Conservation (phyloP, 441 rosid species). For the Gossypium gossypioides region DNA sequence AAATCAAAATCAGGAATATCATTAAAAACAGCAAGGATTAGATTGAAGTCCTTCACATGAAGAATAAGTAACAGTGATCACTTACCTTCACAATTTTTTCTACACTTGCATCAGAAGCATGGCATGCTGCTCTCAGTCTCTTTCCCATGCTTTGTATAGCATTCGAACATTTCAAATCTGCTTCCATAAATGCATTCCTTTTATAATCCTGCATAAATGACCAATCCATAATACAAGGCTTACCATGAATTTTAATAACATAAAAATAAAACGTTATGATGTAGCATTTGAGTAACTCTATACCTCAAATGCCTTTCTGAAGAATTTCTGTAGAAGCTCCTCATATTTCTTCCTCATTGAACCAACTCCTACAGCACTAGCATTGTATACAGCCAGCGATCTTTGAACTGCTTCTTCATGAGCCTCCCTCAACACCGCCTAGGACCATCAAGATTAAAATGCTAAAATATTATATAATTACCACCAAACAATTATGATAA, state of each 20-base stretch:
- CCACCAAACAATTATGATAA: slow-evolving; percentile 14
- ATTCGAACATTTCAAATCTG: slow-evolving; percentile 67
- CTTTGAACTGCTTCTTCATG: slow-evolving; percentile 82
- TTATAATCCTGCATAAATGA: slow-evolving; percentile 58
- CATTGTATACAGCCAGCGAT: slow-evolving; percentile 55
- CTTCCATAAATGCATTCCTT: slow-evolving; percentile 78
- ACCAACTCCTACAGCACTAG: slow-evolving; percentile 87
- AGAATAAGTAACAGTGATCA: background rate
- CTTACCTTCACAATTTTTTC: slow-evolving; percentile 78
- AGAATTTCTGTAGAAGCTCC: slow-evolving; percentile 72
- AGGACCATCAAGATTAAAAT: slow-evolving; percentile 25
- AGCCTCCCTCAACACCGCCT: slow-evolving; percentile 79
- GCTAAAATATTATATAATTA: background rate
- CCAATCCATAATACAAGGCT: background rate
- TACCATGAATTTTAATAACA: background rate
- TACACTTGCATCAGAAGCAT: slow-evolving; percentile 65
- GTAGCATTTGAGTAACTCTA: background rate
- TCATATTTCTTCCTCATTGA: slow-evolving; percentile 70
- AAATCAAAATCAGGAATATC: background rate
- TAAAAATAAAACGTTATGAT: background rate
- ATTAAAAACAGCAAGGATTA: background rate
- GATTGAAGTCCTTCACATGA: background rate
- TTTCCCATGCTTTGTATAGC: slow-evolving; percentile 79
- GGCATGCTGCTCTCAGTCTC: slow-evolving; percentile 89
- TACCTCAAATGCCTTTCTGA: slow-evolving; percentile 79